Evolutionary conservation across 306 rosid genomes (phyloP), one percentile per base, ranked within the genome.

Genomic region (Malus sylvestris): DNA sequence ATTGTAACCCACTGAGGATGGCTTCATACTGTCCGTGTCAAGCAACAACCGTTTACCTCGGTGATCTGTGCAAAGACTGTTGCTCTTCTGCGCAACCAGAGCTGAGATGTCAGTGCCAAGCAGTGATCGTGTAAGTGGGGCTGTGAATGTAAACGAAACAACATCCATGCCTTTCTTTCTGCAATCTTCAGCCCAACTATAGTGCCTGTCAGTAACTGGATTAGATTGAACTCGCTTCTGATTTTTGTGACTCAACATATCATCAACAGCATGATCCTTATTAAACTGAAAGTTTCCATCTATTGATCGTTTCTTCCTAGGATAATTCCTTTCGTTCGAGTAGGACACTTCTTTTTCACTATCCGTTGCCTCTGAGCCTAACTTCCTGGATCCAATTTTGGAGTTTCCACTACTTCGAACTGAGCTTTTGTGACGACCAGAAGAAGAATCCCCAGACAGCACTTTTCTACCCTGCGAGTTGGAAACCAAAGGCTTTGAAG

Each of bases 141-240:
- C 87, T 27, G 98, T 92, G 83, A 94, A 94, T 77, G 98, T 94
- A 85, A 94, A 94, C 73, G 98, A 94, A 81, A 94, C 93, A 68
- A 94, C 93, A 82, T 94, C 98, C 78, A 85, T 85, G 72, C 91
- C 97, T 68, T 92, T 89, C 82, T 74, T 94, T 83, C 75, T 87
- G 65, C 78, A 80, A 42, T 92, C 91, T 69, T 86, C 92, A 25
- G 79, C 68, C 93, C 90, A 82, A 81, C 78, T 85, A 40, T 76
- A 66, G 66, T 80, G 79, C 46, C 76, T 79, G 59, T 87, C 87
- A 64, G 72, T 80, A 42, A 67, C 82, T 44, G 67, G 78, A 75
- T 72, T 87, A 40, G 88, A 81, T 75, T 87, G 89, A 62, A 46
- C 79, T n/a, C 88, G 82, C 87, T 82, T 86, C 78, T 64, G 87